Evolutionary conservation across 2,329 filamentous ascomycete species (phyloP).

Genomic region (Trichoderma brevicompactum): DNA sequence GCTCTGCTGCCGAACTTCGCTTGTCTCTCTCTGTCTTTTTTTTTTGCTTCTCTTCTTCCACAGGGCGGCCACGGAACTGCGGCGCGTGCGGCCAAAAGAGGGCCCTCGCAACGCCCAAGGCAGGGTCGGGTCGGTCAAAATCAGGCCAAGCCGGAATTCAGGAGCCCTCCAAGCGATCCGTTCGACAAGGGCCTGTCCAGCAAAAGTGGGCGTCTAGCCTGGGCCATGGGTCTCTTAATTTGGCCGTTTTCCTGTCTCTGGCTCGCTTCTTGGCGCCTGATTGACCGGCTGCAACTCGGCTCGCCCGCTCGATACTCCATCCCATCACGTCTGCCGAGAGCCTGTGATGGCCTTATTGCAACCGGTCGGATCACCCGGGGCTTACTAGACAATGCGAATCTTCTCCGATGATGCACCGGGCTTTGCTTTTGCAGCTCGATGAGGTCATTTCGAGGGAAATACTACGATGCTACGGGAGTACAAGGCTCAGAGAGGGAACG

Average conservation of each 20-base stretch:
- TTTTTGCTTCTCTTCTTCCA: background rate
- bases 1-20: background rate
- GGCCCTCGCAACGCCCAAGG: background rate
- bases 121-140: constrained; percentile 14
- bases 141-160: constrained; percentile 19
- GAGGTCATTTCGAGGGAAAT: no score
- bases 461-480: no score
- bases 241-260: background rate
- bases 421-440: no score
- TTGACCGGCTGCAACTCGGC: background rate
- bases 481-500: no score
- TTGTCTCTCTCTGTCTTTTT: background rate
- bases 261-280: background rate
- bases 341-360: no score
- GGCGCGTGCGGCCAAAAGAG: constrained; percentile 22
- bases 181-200: constrained; percentile 18
- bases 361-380: no score
- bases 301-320: background rate
- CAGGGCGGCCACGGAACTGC: constrained; percentile 10
- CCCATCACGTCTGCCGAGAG: background rate
- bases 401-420: no score
- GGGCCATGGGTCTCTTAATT: constrained; percentile 8
- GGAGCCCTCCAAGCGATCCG: constrained; percentile 21
- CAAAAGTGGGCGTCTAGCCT: constrained; percentile 23
- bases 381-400: no score